phyloP scores from a whole-genome alignment of 2,329 filamentous ascomycete genomes.

The Aspergillus amoenus region DNA sequence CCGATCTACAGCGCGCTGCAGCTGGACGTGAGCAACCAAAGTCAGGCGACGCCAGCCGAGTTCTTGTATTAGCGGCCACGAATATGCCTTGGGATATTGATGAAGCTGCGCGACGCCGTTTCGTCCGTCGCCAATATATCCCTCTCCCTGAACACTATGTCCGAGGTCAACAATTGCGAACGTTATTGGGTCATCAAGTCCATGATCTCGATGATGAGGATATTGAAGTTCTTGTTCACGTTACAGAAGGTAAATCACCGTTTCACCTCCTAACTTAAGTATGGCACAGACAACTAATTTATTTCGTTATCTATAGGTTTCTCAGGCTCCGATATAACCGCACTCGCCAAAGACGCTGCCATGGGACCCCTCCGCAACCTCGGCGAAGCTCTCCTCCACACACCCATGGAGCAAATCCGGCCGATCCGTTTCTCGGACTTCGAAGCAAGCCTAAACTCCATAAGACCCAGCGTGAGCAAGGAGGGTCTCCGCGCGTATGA shows the following conservation, averaged over 20 bases:
- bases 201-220: constrained; percentile 72
- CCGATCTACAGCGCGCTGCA: constrained; percentile 85
- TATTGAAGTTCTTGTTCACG: constrained; percentile 68
- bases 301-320: constrained; percentile 64
- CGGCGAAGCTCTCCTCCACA: constrained; percentile 84
- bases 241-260: constrained; percentile 71
- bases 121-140: constrained; percentile 93
- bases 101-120: constrained; percentile 85
- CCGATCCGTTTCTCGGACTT: constrained; percentile 84
- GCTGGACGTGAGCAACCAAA: constrained; percentile 74
- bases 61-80: constrained; percentile 90
- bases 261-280: background rate
- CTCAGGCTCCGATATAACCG: constrained; percentile 94
- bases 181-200: constrained; percentile 81
- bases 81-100: constrained; percentile 98
- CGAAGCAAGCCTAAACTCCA: constrained; percentile 75
- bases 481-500: constrained; percentile 85
- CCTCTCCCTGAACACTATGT: constrained; percentile 85
- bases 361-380: constrained; percentile 93
- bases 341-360: constrained; percentile 92
- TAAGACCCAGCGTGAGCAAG: constrained; percentile 85
- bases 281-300: constrained; percentile 9
- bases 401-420: constrained; percentile 91
- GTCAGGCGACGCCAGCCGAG: constrained; percentile 77
- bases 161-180: constrained; percentile 73